phyloP scores from a whole-genome alignment of 768 basidiomycete genomes.

The Leccinum truebloodii region DNA sequence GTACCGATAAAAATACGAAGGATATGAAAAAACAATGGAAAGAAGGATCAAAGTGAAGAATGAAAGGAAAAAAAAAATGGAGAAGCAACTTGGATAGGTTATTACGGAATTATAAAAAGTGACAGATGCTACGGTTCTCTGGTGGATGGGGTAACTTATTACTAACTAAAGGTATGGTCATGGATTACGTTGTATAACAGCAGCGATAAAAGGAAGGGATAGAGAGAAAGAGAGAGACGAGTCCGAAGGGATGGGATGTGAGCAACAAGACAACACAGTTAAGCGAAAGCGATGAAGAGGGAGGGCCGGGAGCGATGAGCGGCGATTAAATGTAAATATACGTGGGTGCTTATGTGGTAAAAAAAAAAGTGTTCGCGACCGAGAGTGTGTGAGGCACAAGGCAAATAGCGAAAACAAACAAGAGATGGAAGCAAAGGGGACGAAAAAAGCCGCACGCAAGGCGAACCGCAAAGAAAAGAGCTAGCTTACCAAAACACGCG shows the following conservation, averaged over 20 bases:
- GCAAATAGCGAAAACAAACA: slow-evolving; percentile 1
- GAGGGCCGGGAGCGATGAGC: background rate
- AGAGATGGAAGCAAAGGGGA: background rate
- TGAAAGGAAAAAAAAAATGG: background rate
- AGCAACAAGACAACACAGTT: slow-evolving; percentile 25
- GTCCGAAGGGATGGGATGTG: slow-evolving; percentile 1
- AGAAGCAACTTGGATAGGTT: background rate
- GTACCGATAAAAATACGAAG: background rate
- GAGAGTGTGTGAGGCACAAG: background rate
- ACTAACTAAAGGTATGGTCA: background rate
- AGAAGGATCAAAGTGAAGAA: background rate
- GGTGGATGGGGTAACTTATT: background rate
- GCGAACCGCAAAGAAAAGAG: background rate
- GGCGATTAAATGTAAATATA: slow-evolving; percentile 26
- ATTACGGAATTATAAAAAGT: background rate
- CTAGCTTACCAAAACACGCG: background rate
- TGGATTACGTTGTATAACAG: background rate
- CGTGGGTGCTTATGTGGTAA: slow-evolving; percentile 13
- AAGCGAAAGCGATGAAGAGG: slow-evolving; percentile 16
- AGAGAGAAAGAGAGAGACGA: background rate
- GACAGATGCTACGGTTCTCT: background rate
- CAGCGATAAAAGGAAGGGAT: background rate
- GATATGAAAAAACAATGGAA: background rate
- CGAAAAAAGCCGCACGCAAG: slow-evolving; percentile 3
- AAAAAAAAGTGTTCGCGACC: background rate